Conservation (phyloP, 1,284 basidiomycete species). For the Sphagnurus paluster region DNA sequence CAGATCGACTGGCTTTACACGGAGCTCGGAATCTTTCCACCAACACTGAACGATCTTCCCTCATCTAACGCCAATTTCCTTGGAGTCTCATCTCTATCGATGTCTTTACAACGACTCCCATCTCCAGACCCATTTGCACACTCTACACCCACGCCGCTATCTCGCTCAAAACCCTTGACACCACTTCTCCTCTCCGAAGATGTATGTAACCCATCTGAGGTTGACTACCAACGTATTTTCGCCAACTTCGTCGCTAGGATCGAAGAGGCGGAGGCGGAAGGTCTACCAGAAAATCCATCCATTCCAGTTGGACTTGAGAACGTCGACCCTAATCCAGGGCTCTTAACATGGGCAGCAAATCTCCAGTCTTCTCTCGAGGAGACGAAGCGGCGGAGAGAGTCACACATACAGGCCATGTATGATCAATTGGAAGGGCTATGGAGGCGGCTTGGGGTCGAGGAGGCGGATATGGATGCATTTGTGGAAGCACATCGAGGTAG, state of each 20-base stretch:
- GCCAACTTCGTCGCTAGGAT: constrained; percentile 59
- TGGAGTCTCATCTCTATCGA: constrained; percentile 28
- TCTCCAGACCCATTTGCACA: constrained; percentile 54
- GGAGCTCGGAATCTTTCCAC: constrained; percentile 70
- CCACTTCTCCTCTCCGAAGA: constrained; percentile 33
- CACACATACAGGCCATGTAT: constrained; percentile 82
- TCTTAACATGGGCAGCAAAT: constrained; percentile 63
- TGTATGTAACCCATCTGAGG: constrained; percentile 30
- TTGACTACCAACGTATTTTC: constrained; percentile 59
- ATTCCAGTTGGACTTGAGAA: constrained; percentile 47
- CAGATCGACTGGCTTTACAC: constrained; percentile 81
- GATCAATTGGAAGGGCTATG: constrained; percentile 84
- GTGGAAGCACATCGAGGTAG: constrained; percentile 79
- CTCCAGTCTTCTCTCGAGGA: constrained; percentile 65
- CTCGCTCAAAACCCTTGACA: constrained; percentile 33
- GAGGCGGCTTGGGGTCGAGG: constrained; percentile 73
- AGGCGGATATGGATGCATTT: constrained; percentile 78
- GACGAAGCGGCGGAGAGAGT: constrained; percentile 66
- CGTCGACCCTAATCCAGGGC: constrained; percentile 66
- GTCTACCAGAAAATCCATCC: constrained; percentile 35
- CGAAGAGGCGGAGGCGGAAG: constrained; percentile 60
- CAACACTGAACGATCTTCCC: constrained; percentile 46
- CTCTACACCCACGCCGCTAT: constrained; percentile 51
- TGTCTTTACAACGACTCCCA: constrained; percentile 40
- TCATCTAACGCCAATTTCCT: constrained; percentile 35